These are phyloP conservation scores for Closterium sp. DNA, from an alignment of 139 green algal species.

Conservation along the genomic window DNA sequence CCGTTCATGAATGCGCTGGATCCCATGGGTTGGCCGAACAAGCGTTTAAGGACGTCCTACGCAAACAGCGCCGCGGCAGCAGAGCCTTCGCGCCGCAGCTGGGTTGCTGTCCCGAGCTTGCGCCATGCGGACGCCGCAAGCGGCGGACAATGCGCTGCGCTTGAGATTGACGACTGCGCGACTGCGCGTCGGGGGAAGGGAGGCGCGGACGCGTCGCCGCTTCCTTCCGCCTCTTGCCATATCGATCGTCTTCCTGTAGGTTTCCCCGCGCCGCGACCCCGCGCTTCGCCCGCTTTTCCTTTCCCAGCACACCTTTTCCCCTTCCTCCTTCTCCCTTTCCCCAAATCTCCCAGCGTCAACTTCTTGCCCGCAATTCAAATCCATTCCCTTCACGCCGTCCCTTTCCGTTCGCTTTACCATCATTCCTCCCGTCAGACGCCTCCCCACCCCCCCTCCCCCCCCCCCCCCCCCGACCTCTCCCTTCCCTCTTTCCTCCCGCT, in stretches of 20 bases:
- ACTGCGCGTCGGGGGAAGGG: neutral
- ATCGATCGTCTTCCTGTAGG: neutral
- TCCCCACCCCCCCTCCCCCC: too few species aligned
- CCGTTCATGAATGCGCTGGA: neutral
- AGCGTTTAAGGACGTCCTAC: neutral
- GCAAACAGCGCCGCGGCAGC: neutral
- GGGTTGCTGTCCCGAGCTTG: neutral
- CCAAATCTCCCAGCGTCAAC: too few species aligned
- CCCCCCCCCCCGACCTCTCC: too few species aligned
- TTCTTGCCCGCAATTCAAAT: too few species aligned
- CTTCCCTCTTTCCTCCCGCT: too few species aligned
- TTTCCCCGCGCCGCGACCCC: neutral
- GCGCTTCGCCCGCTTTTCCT: too few species aligned
- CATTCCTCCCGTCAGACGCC: too few species aligned
- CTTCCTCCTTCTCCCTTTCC: too few species aligned
- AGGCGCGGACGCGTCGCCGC: neutral
- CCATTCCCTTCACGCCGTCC: too few species aligned
- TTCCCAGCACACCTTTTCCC: too few species aligned
- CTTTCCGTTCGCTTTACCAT: too few species aligned
- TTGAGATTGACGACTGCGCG: neutral
- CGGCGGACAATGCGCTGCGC: too few species aligned
- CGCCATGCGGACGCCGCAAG: neutral
- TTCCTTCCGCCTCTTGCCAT: neutral
- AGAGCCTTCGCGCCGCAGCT: neutral
- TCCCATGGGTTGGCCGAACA: neutral